A percentile compares a stretch with the other conserved stretches of the same genome.
phyloP scores from a whole-genome alignment of 106 monocot genomes.

The Narthecium ossifragum region DNA sequence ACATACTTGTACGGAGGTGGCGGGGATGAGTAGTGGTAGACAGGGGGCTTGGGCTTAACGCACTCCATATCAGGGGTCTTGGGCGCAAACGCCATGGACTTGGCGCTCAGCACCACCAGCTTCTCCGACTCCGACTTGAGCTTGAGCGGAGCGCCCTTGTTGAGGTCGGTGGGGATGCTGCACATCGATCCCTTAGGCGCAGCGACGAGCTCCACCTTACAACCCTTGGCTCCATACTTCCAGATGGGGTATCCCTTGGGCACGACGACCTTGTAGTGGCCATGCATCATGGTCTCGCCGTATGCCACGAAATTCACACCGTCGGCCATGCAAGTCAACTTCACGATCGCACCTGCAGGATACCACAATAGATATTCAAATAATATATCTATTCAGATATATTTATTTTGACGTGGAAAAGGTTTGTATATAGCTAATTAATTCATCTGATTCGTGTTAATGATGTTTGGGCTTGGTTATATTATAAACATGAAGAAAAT shows the following conservation, averaged over 20 bases:
- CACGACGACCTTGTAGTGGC: conserved; percentile 36
- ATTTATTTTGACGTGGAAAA: too few relatives aligned
- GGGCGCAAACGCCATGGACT: conserved; percentile 40
- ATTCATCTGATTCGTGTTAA: too few relatives aligned
- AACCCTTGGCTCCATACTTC: conserved; percentile 36
- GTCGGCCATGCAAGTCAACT: conserved; percentile 43
- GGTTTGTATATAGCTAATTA: too few relatives aligned
- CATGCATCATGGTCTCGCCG: conserved; percentile 31
- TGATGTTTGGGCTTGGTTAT: not conserved
- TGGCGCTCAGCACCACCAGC: conserved; percentile 31
- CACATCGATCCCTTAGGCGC: conserved; percentile 48
- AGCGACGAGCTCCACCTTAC: conserved; percentile 37
- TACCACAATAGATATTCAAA: not conserved
- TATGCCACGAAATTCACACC: conserved; percentile 23
- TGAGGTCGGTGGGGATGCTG: conserved; percentile 31
- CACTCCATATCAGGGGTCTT: conserved; percentile 34
- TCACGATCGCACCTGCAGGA: conserved; percentile 41
- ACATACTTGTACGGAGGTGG: conserved; percentile 14
- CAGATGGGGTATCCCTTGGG: conserved; percentile 30
- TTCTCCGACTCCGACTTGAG: conserved; percentile 24
- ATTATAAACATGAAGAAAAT: not conserved
- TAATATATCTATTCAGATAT: not conserved
- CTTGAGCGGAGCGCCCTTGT: conserved; percentile 28
- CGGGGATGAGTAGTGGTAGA: conserved; percentile 13
- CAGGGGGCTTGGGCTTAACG: conserved; percentile 13